Evolutionary conservation across 1,284 basidiomycete species (phyloP).

Genomic region (Malassezia slooffiae): DNA sequence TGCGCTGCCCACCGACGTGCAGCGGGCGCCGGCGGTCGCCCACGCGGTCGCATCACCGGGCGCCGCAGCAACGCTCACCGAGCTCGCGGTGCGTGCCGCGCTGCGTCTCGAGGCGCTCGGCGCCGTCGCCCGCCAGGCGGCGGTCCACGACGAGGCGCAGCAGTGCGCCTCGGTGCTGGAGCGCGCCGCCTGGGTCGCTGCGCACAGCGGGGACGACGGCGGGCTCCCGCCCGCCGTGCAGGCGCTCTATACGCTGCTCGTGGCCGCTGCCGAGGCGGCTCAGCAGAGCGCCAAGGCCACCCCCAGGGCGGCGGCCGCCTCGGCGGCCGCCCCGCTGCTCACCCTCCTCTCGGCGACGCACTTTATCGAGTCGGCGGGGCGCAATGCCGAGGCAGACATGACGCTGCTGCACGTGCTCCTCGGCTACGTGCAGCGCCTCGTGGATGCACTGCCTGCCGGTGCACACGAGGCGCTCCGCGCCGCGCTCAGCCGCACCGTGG

Average conservation of each 20-base stretch:
- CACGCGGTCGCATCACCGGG: no score
- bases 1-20: no score
- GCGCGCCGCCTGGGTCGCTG: background rate
- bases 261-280: background rate
- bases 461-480: background rate
- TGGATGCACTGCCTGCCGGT: background rate
- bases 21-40: no score
- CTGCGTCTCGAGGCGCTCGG: background rate
- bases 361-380: background rate
- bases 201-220: no score
- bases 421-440: conserved; percentile 6
- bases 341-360: background rate
- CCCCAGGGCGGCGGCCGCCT: background rate
- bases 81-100: background rate
- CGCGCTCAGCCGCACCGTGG: no score
- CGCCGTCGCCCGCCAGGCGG: no score
- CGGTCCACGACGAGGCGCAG: background rate
- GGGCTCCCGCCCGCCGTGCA: no score
- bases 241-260: no score
- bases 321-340: background rate
- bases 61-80: no score
- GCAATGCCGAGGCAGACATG: conserved; percentile 34
- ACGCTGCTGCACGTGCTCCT: conserved; percentile 49
- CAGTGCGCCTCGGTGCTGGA: background rate
- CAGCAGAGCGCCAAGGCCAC: no score